Conservation (phyloP, 1,139 yeast species). For the Fermentozyma sake region DNA sequence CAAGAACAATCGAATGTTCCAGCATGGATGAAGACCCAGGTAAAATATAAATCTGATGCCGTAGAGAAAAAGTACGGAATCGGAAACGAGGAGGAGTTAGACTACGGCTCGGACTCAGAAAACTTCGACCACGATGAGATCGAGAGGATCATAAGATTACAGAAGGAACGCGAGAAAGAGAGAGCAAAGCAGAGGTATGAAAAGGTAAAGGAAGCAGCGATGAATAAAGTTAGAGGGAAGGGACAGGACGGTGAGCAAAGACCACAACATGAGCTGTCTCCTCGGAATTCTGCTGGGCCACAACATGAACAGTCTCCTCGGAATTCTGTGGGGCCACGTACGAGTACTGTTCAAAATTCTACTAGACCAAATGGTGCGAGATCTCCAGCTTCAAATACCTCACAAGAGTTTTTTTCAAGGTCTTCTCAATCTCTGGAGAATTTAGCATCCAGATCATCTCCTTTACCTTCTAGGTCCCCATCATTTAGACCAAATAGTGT, state of each 20-base stretch:
- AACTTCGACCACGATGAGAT: slow-evolving; percentile 43
- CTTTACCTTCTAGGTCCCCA: neutral
- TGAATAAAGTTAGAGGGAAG: slow-evolving; percentile 12
- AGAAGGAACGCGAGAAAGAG: slow-evolving; percentile 37
- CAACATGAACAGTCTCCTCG: neutral
- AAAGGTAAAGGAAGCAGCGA: slow-evolving; percentile 16
- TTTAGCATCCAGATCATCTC: too few species aligned
- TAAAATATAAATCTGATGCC: slow-evolving; percentile 42
- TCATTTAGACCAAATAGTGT: slow-evolving; percentile 1
- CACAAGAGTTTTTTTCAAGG: too few species aligned
- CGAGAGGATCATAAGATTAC: slow-evolving; percentile 33
- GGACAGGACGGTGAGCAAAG: neutral
- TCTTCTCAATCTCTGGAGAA: too few species aligned
- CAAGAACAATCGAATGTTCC: slow-evolving; percentile 41
- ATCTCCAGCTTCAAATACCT: slow-evolving; percentile 1
- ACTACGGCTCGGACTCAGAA: slow-evolving; percentile 41
- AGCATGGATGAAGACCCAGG: slow-evolving; percentile 73
- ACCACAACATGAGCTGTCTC: neutral
- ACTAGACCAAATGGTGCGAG: neutral
- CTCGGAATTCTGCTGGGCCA: neutral
- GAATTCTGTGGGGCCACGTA: neutral
- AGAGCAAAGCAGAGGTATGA: slow-evolving; percentile 25
- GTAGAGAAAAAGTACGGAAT: slow-evolving; percentile 27
- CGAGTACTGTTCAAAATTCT: neutral
- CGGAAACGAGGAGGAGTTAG: slow-evolving; percentile 31